Conservation (phyloP, 495 filamentous ascomycete species). For the Penicillium lividum region DNA sequence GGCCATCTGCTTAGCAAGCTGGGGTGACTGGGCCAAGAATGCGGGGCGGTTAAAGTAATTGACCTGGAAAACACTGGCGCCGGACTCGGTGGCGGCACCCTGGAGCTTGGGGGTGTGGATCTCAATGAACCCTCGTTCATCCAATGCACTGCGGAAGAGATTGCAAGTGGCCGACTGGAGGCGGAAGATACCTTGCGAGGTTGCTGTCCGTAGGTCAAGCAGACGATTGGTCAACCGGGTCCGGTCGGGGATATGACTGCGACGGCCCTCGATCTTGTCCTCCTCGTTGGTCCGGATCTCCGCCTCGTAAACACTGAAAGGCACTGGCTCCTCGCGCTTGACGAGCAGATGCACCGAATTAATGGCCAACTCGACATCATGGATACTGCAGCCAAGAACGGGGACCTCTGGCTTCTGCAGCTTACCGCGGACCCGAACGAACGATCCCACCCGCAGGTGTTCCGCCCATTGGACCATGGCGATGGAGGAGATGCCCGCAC, state of each 20-base stretch:
- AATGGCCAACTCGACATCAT: conserved; percentile 54
- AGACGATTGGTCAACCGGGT: conserved; percentile 80
- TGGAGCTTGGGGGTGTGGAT: conserved; percentile 90
- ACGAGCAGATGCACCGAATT: conserved; percentile 56
- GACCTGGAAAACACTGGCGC: conserved; percentile 85
- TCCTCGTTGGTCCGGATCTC: conserved; percentile 53
- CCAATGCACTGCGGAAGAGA: conserved; percentile 74
- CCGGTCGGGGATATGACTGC: conserved; percentile 64
- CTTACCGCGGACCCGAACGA: conserved; percentile 64
- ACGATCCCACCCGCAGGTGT: conserved; percentile 66
- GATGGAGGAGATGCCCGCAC: conserved; percentile 50
- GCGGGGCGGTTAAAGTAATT: conserved; percentile 82
- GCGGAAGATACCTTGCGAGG: conserved; percentile 87
- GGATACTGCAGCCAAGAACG: conserved; percentile 56
- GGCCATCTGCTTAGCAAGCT: conserved; percentile 93
- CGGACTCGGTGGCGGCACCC: conserved; percentile 85
- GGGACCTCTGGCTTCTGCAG: conserved; percentile 61
- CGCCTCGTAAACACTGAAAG: conserved; percentile 65
- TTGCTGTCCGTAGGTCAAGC: conserved; percentile 82
- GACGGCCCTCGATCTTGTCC: conserved; percentile 44
- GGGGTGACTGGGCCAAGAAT: conserved; percentile 86
- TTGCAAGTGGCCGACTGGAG: conserved; percentile 70
- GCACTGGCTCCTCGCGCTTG: conserved; percentile 55
- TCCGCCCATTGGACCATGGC: conserved; percentile 70
- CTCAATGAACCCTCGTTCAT: conserved; percentile 74